Evolutionary conservation across 306 rosid genomes (phyloP), one percentile per base, ranked within the genome.

Genomic region (Trifolium fragiferum): DNA sequence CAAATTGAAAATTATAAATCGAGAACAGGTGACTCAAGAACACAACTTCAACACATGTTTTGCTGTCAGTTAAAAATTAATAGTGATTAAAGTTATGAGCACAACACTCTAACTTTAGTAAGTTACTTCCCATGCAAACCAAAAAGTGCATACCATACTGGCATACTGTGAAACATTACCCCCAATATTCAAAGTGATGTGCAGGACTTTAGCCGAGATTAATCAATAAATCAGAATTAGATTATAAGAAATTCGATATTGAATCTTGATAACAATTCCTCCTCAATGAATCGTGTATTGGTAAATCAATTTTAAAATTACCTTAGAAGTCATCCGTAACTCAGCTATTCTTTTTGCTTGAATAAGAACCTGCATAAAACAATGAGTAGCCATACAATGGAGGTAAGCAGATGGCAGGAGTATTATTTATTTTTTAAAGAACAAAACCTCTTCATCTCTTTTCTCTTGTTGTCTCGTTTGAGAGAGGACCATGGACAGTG

Each of bases 401-500:
- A 58, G 66, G 53, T 68, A 76, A 3, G 23, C 66, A 19, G 50
- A 66, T 46, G 13, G 37, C 33, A 32, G 69, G 54, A 66, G 33
- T 40, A 63, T 2, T 64, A 11, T n/a, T 44, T 5, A n/a, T 54
- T 71, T 44, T 44, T 27, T 50, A 38, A 18, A 49, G 50, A 53
- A 91, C 96, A 54, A 43, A 53, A 91, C 98, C 98, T 93, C 98
- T 20, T 81, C 84, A 83, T 93, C 97, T 87, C 79, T 89, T 43
- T 83, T 80, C 79, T 91, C 98, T 80, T 93, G 96, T 23, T 84
- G 92, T 83, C 93, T 93, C 73, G 96, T 89, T 77, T 89, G 97
- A 60, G 96, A 93, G 75, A 93, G 98, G 37, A 89, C 92, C 98
- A 91, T 85, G 77, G 92, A 91, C 62, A 93, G 68, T 23, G 98